A percentile compares a stretch with the other conserved stretches of the same genome.
These are phyloP conservation scores for Geotrichum histeridarum DNA, from an alignment of 1,139 yeast genomes.

Conservation along the genomic window DNA sequence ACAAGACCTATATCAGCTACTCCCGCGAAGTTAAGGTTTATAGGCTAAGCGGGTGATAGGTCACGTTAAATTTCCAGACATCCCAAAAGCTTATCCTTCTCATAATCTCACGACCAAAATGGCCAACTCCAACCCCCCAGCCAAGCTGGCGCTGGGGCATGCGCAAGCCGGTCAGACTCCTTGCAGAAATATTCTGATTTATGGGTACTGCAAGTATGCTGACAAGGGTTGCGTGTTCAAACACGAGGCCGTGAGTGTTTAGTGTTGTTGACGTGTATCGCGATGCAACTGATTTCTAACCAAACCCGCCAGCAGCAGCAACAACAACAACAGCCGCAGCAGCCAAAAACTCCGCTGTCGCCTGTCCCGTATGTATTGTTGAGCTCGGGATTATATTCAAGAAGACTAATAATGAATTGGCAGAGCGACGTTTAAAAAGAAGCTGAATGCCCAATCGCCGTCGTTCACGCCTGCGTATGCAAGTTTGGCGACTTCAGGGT, in stretches of 20 bases:
- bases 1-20: not conserved
- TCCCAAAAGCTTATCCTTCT: no score
- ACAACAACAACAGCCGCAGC: slow-evolving; percentile 2
- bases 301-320: slow-evolving; percentile 5
- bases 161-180: slow-evolving; percentile 60
- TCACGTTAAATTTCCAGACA: no score
- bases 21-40: no score
- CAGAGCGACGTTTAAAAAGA: slow-evolving; percentile 35
- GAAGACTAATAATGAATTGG: not conserved
- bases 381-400: not conserved
- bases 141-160: slow-evolving; percentile 11
- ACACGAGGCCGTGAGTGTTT: slow-evolving; percentile 43
- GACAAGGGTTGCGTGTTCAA: slow-evolving; percentile 85
- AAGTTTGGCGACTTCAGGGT: slow-evolving; percentile 13
- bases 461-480: slow-evolving; percentile 52
- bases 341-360: slow-evolving; percentile 3
- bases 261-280: no score
- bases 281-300: not conserved
- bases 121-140: not conserved
- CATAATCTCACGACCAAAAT: not conserved
- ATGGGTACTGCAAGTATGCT: slow-evolving; percentile 85
- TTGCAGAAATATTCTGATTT: slow-evolving; percentile 77
- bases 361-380: slow-evolving; percentile 10
- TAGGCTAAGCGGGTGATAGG: no score
- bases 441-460: slow-evolving; percentile 60